Percentiles rank a stretch among this genome's conserved stretches.
phyloP scores from a whole-genome alignment of 805 yeast species.

The Wickerhamiella azyma region DNA sequence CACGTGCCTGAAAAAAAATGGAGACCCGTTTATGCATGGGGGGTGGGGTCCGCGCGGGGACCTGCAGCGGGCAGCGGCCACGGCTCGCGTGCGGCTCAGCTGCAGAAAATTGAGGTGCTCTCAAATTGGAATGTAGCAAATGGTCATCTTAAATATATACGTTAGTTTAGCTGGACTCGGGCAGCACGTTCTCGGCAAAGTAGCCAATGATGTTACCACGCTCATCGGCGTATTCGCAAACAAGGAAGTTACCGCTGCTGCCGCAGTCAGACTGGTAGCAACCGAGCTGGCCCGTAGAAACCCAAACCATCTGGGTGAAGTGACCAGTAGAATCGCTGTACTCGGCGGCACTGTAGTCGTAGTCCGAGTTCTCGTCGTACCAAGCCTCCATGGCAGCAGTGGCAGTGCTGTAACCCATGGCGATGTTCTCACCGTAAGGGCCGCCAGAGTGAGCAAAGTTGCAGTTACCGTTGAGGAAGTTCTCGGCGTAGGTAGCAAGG shows the following conservation, averaged over 20 bases:
- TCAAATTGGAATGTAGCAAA: too few species aligned
- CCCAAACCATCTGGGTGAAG: conserved; percentile 72
- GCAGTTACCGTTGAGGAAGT: conserved; percentile 37
- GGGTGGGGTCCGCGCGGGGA: too few species aligned
- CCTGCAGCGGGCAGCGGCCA: too few species aligned
- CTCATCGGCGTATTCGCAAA: conserved; percentile 52
- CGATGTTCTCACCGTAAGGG: conserved; percentile 64
- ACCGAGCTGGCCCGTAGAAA: conserved; percentile 42
- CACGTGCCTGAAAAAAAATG: too few species aligned
- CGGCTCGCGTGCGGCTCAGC: too few species aligned
- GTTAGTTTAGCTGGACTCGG: conserved; percentile 2
- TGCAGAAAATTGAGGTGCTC: too few species aligned
- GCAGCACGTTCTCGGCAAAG: conserved; percentile 21
- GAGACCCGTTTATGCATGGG: too few species aligned
- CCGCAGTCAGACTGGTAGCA: conserved; percentile 40
- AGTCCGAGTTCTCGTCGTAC: conserved; percentile 49
- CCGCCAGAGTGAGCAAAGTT: conserved; percentile 51
- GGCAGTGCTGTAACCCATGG: conserved; percentile 45
- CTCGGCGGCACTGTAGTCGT: conserved; percentile 38
- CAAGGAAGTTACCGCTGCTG: conserved; percentile 40
- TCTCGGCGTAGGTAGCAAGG: conserved; percentile 40
- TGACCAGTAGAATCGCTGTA: conserved; percentile 48
- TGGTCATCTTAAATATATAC: background rate
- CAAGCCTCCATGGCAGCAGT: conserved; percentile 54
- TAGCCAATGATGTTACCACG: conserved; percentile 49